phyloP scores from a whole-genome alignment of 306 rosid genomes.

The Ormosia emarginata region DNA sequence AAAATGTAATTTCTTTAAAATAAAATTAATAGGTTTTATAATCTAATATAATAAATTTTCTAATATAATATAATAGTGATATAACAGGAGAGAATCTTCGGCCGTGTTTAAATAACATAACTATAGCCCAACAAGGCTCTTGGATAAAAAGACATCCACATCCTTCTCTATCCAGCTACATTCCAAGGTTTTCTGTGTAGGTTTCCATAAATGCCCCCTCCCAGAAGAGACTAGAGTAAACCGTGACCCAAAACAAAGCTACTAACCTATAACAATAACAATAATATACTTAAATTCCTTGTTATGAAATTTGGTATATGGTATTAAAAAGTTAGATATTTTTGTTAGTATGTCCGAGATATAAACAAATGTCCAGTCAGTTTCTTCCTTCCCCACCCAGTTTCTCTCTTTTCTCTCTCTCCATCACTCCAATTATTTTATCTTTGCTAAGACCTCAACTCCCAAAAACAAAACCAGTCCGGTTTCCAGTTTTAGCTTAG shows the following conservation, averaged over 20 bases:
- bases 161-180: conserved; percentile 31
- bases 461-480: conserved; percentile 44
- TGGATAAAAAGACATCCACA: conserved; percentile 30
- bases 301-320: background rate
- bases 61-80: no score
- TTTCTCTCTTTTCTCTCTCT: conserved; percentile 7
- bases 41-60: no score
- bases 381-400: conserved; percentile 24
- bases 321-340: background rate
- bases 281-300: background rate
- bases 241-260: conserved; percentile 18
- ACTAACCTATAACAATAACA: background rate
- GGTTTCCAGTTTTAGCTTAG: conserved; percentile 55
- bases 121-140: background rate
- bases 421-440: conserved; percentile 73
- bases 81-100: no score
- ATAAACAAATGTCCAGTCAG: conserved; percentile 35
- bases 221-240: conserved; percentile 20
- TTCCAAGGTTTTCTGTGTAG: background rate
- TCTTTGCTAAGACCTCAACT: conserved; percentile 46
- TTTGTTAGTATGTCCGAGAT: conserved; percentile 25
- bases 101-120: no score
- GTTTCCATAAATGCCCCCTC: conserved; percentile 33
- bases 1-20: no score
- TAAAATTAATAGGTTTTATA: no score